Evolutionary conservation across 148 eudicot species (phyloP), one percentile per base, ranked within the genome.

Genomic region (Silene latifolia): DNA sequence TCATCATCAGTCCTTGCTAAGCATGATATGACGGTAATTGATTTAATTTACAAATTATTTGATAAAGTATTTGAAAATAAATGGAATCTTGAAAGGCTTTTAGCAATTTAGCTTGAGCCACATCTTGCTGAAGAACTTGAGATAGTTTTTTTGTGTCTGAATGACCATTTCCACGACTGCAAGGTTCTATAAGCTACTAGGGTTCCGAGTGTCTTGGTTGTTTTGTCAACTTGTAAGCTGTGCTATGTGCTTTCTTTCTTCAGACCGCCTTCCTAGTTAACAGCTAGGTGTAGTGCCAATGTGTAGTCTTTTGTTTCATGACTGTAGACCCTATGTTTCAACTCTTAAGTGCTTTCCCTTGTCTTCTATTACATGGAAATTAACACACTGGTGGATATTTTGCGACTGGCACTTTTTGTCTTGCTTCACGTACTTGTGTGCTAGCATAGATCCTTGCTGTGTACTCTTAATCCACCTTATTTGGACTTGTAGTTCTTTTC

Each of bases 171-270:
- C n/a, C n/a, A n/a, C n/a, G n/a, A n/a, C n/a, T n/a, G n/a, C n/a
- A n/a, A n/a, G 18, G 32, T 15, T 4, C 68, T 12, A 14, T 2
- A 64, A 64, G 44, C 20, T 15, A 32, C 29, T 27, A 27, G 21
- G 8, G 0, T 0, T 29, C 47, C 0, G 15, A 10, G 3, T 65
- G 14, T 65, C 0, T 4, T 17, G 2, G 19, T 65, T 5, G 7
- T n/a, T n/a, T n/a, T n/a, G n/a, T n/a, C 15, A 18, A 65, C 46
- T 65, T 15, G 44, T 2, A 20, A 65, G 3, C 20, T 29, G n/a
- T 65, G 68, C 23, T 67, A 67, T 67, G 24, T 39, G 71, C 54
- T 67, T 8, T 24, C 25, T n/a, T 67, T 67, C 17, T 9, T 42
- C 24, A 19, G 54, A 11, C 42, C n/a, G 21, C 46, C 21, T 32